Evolutionary conservation across 2,329 filamentous ascomycete species (phyloP), one percentile per base, ranked within the genome.

Genomic region (Lachnellula hyalina): DNA sequence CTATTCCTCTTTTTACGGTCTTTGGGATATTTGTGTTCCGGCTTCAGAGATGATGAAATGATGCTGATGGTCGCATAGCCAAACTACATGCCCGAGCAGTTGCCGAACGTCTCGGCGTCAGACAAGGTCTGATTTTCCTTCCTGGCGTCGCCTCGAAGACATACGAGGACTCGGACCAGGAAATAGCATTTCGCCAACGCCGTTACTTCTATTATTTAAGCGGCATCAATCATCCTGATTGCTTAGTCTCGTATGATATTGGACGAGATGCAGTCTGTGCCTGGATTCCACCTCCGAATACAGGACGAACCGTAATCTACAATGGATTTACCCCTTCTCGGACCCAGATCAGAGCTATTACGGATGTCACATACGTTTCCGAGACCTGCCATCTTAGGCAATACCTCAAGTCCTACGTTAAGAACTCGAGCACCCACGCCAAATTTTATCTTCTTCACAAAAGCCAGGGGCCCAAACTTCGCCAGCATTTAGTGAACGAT

Each of bases 331-430:
- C 78, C 21, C 84, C 84, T 0, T 79, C 77, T 9, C 73, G 76
- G 11, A 78, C 84, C 14, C 82, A 89, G 55, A 86, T 85, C 54
- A 73, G 81, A 61, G 74, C 73, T 2, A 76, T 73, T 52, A 85
- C 84, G 62, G 85, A 93, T 61, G 79, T 93, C 52, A 88, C 93
- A 67, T 77, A 82, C 42, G 89, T 90, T 17, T 78, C 80, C 57
- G 86, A 85, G 67, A 76, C 74, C 44, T 69, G 69, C 7, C 68
- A 71, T 11, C 72, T 85, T 0, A 62, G 71, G 17, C 81, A 83
- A 61, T 73, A 89, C 35, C 68, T 70, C 52, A 70, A 72, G 59
- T 74, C 73, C 50, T 70, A 84, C 15, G 62, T 70, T 38, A 44
- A 65, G 47, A 47, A 57, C 61, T 61, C 76, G 63, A 55, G 71